Conservation (phyloP, 345 rosid genomes). For the Citrus reticulata region DNA sequence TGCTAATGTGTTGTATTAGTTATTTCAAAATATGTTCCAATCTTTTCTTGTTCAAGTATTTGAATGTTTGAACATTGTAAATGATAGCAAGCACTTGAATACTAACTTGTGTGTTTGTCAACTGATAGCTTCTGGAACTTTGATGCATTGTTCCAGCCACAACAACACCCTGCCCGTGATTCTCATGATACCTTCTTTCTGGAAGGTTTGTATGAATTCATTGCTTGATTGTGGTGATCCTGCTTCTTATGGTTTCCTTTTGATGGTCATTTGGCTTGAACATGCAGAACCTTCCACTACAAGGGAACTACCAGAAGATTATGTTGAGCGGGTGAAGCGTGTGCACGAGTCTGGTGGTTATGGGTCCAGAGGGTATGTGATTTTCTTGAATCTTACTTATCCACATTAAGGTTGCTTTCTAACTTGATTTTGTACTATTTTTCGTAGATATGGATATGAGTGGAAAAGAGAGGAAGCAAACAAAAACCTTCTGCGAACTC, state of each 20-base stretch:
- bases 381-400: constrained; percentile 1
- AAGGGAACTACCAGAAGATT: constrained; percentile 74
- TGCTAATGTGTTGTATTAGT: background rate
- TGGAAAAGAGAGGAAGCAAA: constrained; percentile 98
- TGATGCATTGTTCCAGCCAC: constrained; percentile 95
- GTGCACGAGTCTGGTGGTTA: constrained; percentile 91
- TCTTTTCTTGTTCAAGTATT: background rate
- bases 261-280: constrained; percentile 11
- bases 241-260: constrained; percentile 1
- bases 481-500: constrained; percentile 91
- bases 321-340: constrained; percentile 69
- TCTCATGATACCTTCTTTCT: constrained; percentile 94
- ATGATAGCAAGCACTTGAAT: background rate
- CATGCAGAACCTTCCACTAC: constrained; percentile 75
- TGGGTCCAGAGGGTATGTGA: constrained; percentile 79
- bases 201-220: constrained; percentile 42
- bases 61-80: background rate
- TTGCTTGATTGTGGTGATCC: constrained; percentile 7
- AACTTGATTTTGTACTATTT: background rate
- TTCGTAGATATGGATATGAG: constrained; percentile 67
- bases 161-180: constrained; percentile 99
- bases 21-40: background rate
- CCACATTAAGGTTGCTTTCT: background rate
- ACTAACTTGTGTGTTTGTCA: constrained; percentile 1
- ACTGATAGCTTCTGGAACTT: constrained; percentile 94